Conservation (phyloP, 1,284 basidiomycete genomes). For the Salmacisia buchloeana region DNA sequence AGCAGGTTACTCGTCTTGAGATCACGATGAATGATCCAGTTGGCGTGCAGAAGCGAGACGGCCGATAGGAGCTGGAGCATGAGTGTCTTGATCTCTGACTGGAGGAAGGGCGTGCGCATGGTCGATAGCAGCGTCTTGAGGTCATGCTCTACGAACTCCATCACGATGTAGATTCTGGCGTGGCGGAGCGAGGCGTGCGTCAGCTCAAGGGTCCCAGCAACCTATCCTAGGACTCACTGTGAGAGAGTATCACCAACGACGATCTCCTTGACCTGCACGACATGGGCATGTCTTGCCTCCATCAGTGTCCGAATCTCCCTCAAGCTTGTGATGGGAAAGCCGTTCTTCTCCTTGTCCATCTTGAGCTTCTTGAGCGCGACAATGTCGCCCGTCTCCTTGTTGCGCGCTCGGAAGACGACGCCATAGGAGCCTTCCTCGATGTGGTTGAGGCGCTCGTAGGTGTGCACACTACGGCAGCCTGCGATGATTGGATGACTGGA, state of each 20-base stretch:
- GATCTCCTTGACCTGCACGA: constrained; percentile 89
- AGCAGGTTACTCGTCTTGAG: constrained; percentile 94
- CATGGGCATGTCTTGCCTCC: constrained; percentile 73
- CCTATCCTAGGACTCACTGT: constrained; percentile 65
- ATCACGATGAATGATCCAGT: constrained; percentile 97
- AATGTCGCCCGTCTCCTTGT: constrained; percentile 79
- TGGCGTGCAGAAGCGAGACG: constrained; percentile 80
- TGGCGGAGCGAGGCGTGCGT: constrained; percentile 10
- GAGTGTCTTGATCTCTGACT: constrained; percentile 95
- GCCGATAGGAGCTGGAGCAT: constrained; percentile 91
- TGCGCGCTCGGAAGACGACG: constrained; percentile 83
- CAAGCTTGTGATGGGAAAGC: constrained; percentile 94
- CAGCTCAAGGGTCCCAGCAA: constrained; percentile 11
- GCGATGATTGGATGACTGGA: constrained; percentile 27
- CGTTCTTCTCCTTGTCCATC: constrained; percentile 93
- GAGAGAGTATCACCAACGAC: constrained; percentile 98
- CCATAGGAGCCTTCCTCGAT: constrained; percentile 99
- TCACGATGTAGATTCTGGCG: constrained; percentile 87
- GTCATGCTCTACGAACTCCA: constrained; percentile 99
- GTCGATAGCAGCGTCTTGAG: constrained; percentile 87
- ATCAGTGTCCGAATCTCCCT: constrained; percentile 92
- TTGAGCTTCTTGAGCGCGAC: constrained; percentile 98
- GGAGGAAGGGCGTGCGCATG: constrained; percentile 90
- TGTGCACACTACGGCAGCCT: constrained; percentile 34
- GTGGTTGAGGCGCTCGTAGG: constrained; percentile 66